These are phyloP conservation scores for Oryza nivara DNA, from an alignment of 176 grass and related monocot genomes.

Conservation along the genomic window DNA sequence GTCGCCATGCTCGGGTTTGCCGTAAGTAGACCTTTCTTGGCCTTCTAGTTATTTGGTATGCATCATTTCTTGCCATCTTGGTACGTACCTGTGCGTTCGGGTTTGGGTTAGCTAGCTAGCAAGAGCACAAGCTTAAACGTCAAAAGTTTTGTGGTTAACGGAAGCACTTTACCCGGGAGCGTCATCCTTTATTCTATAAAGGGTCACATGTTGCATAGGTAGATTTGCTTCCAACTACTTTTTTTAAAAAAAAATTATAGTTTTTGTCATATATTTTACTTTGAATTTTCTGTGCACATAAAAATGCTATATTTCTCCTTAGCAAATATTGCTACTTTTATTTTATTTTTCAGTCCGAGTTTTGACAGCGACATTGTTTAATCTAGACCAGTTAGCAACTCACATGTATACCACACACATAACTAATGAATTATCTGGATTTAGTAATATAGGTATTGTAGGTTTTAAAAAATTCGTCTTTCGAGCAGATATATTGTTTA, in stretches of 20 bases:
- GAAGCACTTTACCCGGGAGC: too few species aligned
- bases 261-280: neutral
- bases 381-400: neutral
- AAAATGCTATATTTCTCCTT: neutral
- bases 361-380: neutral
- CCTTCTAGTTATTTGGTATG: too few species aligned
- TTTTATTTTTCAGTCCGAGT: neutral
- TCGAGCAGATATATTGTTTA: neutral
- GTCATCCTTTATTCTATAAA: too few species aligned
- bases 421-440: too few species aligned
- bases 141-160: too few species aligned
- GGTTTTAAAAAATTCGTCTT: neutral
- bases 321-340: neutral
- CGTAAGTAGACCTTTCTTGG: constrained; percentile 50
- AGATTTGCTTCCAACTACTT: neutral
- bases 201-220: neutral
- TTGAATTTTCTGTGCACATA: neutral
- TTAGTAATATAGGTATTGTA: neutral
- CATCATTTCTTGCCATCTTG: too few species aligned
- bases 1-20: constrained; percentile 99
- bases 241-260: neutral
- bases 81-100: too few species aligned
- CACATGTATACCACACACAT: neutral
- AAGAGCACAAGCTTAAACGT: too few species aligned
- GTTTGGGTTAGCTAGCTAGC: too few species aligned